Evolutionary conservation across 2,329 filamentous ascomycete species (phyloP).

Genomic region (Talaromyces sp.): DNA sequence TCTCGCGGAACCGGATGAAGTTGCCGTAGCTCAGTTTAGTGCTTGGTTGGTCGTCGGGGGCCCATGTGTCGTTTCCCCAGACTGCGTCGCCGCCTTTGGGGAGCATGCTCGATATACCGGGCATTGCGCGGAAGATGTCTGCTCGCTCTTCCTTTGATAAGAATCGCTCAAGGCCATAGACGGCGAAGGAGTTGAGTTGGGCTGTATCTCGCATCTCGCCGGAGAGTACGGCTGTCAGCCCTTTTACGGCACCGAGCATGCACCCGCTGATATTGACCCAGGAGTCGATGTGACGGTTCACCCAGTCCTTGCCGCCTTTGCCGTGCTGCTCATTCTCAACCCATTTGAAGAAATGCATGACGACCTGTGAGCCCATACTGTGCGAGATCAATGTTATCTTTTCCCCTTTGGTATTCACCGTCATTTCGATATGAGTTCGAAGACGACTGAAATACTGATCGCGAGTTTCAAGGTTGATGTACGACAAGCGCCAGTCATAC

Average conservation of each 20-base stretch:
- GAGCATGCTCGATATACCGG: conserved; percentile 92
- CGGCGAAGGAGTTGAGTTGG: conserved; percentile 91
- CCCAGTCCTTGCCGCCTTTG: conserved; percentile 79
- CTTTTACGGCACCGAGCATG: conserved; percentile 94
- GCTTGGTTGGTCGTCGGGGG: conserved; percentile 76
- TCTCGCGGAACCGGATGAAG: conserved; percentile 75
- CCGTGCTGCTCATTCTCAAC: conserved; percentile 77
- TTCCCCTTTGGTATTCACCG: conserved; percentile 65
- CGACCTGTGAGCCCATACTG: conserved; percentile 95
- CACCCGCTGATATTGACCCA: conserved; percentile 99
- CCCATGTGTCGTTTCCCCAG: conserved; percentile 87
- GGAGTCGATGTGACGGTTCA: conserved; percentile 81
- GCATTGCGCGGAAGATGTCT: conserved; percentile 95
- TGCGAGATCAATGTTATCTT: conserved; percentile 88
- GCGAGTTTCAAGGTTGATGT: conserved; percentile 79
- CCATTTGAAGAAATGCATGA: conserved; percentile 77
- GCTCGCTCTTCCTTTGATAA: conserved; percentile 84
- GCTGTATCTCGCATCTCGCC: conserved; percentile 97
- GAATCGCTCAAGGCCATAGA: conserved; percentile 96
- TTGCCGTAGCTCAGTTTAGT: conserved; percentile 74
- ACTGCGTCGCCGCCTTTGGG: conserved; percentile 89
- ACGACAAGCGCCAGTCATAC: conserved; percentile 92
- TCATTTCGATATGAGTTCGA: conserved; percentile 86
- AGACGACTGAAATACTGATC: conserved; percentile 93
- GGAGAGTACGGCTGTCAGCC: conserved; percentile 81